phyloP scores from a whole-genome alignment of 106 monocot species.

The Acorus calamus region DNA sequence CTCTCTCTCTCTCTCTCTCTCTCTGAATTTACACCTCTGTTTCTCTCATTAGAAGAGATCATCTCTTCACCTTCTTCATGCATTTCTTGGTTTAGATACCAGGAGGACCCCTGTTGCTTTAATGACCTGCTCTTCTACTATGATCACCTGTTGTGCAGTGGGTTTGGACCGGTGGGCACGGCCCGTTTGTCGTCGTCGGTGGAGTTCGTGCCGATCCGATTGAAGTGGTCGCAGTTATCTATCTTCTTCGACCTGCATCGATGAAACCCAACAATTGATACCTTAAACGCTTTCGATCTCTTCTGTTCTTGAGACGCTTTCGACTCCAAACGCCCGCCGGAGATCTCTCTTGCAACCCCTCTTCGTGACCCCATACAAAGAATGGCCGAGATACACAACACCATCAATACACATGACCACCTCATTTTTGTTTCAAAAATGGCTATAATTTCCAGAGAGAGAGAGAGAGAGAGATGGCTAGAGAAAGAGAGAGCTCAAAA shows the following conservation, averaged over 20 bases:
- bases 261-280: background rate
- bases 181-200: conserved; percentile 42
- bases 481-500: conserved; percentile 6
- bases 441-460: background rate
- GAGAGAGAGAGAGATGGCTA: background rate
- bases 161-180: conserved; percentile 61
- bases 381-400: conserved; percentile 9
- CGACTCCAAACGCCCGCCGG: conserved; percentile 1
- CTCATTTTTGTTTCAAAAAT: conserved; percentile 6
- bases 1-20: background rate
- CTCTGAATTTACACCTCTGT: background rate
- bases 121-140: background rate
- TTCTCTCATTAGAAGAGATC: background rate
- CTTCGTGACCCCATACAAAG: background rate
- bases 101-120: conserved; percentile 13
- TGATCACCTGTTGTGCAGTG: conserved; percentile 53
- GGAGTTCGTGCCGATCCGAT: background rate
- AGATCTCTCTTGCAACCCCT: background rate
- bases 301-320: no score
- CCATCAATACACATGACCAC: conserved; percentile 11
- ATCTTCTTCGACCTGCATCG: conserved; percentile 5
- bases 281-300: no score
- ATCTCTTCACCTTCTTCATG: conserved; percentile 11
- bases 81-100: conserved; percentile 3
- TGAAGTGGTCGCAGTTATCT: background rate